Conservation (phyloP, 2,329 filamentous ascomycete genomes). For the Colletotrichum sublineola region DNA sequence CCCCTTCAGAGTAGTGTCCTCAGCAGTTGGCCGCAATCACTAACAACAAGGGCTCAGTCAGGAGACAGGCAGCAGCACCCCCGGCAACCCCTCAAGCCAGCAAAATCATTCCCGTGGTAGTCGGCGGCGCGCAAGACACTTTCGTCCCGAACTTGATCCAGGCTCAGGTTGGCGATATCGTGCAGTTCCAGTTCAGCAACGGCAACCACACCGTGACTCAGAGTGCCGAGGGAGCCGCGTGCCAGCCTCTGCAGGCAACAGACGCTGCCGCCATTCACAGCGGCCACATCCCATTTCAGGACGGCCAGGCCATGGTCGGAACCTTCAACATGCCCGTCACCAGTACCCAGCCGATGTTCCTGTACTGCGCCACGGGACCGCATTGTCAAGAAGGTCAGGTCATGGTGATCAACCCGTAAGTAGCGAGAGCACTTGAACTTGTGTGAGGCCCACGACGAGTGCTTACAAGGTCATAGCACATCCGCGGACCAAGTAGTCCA, state of each 20-base stretch:
- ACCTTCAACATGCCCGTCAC: slow-evolving; percentile 63
- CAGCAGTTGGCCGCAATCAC: background rate
- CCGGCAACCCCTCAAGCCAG: slow-evolving; percentile 37
- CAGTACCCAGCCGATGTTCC: slow-evolving; percentile 60
- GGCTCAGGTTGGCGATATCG: slow-evolving; percentile 54
- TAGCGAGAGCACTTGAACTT: background rate
- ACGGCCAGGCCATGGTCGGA: slow-evolving; percentile 54
- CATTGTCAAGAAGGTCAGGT: slow-evolving; percentile 66
- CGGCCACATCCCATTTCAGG: slow-evolving; percentile 56
- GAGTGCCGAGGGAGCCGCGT: slow-evolving; percentile 52
- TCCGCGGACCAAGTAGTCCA: slow-evolving; percentile 49
- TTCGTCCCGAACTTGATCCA: slow-evolving; percentile 54
- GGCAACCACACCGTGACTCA: slow-evolving; percentile 61
- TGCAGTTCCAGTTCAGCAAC: slow-evolving; percentile 59
- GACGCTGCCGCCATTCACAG: slow-evolving; percentile 53
- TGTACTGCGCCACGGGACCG: slow-evolving; percentile 63
- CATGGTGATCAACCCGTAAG: slow-evolving; percentile 63
- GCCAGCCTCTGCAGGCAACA: slow-evolving; percentile 53
- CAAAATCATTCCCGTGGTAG: slow-evolving; percentile 50
- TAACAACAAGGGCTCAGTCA: slow-evolving; percentile 18
- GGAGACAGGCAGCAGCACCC: slow-evolving; percentile 30
- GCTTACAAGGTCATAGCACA: slow-evolving; percentile 43
- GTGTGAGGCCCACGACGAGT: no score
- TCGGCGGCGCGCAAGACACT: slow-evolving; percentile 53
- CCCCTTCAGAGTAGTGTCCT: background rate